Evolutionary conservation across 306 rosid genomes (phyloP).

Genomic region (Corylus avellana): DNA sequence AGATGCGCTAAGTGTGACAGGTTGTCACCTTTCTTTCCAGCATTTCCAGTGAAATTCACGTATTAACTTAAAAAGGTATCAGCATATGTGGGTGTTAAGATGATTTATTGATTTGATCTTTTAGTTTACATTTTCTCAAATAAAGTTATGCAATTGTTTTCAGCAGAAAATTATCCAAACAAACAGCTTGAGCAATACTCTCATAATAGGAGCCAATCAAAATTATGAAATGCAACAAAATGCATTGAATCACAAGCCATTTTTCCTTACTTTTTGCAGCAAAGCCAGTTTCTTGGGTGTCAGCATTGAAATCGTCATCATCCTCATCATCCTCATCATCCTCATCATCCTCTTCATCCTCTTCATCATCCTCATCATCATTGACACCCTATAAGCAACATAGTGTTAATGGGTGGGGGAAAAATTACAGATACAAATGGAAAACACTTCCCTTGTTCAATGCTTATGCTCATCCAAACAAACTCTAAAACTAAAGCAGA

Average conservation of each 20-base stretch:
- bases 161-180: background rate
- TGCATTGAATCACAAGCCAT: background rate
- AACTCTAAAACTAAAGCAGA: background rate
- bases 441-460: background rate
- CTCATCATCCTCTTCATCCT: rapidly evolving
- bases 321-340: conserved; percentile 2
- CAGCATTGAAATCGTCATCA: conserved; percentile 18
- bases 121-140: background rate
- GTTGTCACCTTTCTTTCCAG: background rate
- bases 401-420: background rate
- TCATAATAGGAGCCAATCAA: background rate
- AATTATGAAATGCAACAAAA: conserved; percentile 6
- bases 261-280: conserved; percentile 60
- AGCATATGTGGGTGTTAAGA: background rate
- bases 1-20: background rate
- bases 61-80: too few relatives aligned
- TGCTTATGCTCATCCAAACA: background rate
- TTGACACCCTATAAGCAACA: conserved; percentile 48
- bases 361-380: conserved; percentile 28
- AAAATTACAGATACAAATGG: conserved; percentile 21
- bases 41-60: too few relatives aligned
- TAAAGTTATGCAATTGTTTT: background rate
- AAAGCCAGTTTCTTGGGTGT: conserved; percentile 29
- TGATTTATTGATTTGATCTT: background rate
- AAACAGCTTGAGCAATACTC: background rate